Base-by-base conservation (phyloP, 2,329 filamentous ascomycete genomes). In the Rugonectria rugulosa region DNA sequence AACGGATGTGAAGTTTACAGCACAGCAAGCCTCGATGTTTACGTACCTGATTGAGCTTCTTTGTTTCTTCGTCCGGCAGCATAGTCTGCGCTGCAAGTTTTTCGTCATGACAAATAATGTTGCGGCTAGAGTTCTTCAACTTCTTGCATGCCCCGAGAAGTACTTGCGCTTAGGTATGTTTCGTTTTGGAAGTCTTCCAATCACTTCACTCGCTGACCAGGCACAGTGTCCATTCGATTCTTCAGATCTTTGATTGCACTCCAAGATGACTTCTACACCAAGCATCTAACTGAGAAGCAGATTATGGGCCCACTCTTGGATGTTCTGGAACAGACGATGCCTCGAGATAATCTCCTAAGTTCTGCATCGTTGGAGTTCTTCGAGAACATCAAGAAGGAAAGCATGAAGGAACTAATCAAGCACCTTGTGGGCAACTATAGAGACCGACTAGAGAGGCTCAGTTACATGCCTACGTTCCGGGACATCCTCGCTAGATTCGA, bases 361-460 rank as follows among this genome's bases (percentile, higher is more conserved):
- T 98, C 94, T 1, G 94, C 93, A 8, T 97, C 92, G 66, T 81
- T 98, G 9, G 95, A 99, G 69, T 84, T 99, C 37, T 98, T 99
- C 62, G 92, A 96, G 68, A 92, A 89, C 68, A 90, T 98, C 67
- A 92, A 88, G 70, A 87, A 88, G 69, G 91, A 96, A 66, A 87
- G 87, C 51, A 82, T 93, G 67, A 96, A 92, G 72, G 86, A 90
- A 12, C 79, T 97, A 41, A 87, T 96, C 53, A 87, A 88, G 60
- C 90, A 97, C 69, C 78, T 98, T 19, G 91, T 96, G 10, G 89
- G 92, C 64, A 90, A 89, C 47, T 92, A 94, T 69, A 86, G 92
- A 19, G 90, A 94, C 12, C 89, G 88, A 68, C 73, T 98, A 41
- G 80, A 88, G 62, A 78, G 79, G 15, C 88, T 97, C 56, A 90